A percentile compares a stretch with the other conserved stretches of the same genome.
These are phyloP conservation scores for Metschnikowia reukaufii DNA, from an alignment of 805 yeast species.

Conservation along the genomic window DNA sequence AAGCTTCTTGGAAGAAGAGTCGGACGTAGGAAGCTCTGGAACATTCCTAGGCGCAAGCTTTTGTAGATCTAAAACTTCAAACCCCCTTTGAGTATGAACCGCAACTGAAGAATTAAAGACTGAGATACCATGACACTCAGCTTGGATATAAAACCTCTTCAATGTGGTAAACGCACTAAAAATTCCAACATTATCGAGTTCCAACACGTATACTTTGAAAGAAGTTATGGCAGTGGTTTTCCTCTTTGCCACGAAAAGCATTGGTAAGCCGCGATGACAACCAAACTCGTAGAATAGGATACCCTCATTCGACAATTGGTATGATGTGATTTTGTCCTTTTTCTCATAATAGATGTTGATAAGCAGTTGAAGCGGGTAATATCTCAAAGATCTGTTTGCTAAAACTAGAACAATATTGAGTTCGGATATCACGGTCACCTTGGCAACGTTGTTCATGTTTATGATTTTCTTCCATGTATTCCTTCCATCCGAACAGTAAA, in stretches of 20 bases:
- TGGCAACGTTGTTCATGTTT: conserved; percentile 51
- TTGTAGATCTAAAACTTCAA: conserved; percentile 62
- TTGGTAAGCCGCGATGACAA: conserved; percentile 58
- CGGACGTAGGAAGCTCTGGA: conserved; percentile 47
- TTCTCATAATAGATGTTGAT: conserved; percentile 55
- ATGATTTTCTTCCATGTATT: conserved; percentile 61
- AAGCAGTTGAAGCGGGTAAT: conserved; percentile 63
- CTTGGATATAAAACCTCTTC: conserved; percentile 49
- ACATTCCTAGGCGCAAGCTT: conserved; percentile 55
- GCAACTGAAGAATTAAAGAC: conserved; percentile 67
- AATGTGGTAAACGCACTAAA: conserved; percentile 39
- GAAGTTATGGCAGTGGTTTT: conserved; percentile 45
- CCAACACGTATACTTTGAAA: conserved; percentile 60
- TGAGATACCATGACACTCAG: conserved; percentile 60
- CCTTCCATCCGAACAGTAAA: conserved; percentile 51
- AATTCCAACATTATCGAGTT: conserved; percentile 53
- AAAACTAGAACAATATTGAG: conserved; percentile 57
- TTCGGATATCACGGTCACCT: conserved; percentile 59
- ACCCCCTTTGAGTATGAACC: conserved; percentile 65
- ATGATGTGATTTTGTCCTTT: conserved; percentile 43
- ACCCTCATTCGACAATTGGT: conserved; percentile 48
- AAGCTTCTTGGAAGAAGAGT: conserved; percentile 21
- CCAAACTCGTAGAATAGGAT: conserved; percentile 66
- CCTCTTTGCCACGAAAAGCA: conserved; percentile 57
- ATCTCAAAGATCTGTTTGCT: conserved; percentile 57